phyloP scores from a whole-genome alignment of 176 grass and related monocot genomes.

The Olyra latifolia region DNA sequence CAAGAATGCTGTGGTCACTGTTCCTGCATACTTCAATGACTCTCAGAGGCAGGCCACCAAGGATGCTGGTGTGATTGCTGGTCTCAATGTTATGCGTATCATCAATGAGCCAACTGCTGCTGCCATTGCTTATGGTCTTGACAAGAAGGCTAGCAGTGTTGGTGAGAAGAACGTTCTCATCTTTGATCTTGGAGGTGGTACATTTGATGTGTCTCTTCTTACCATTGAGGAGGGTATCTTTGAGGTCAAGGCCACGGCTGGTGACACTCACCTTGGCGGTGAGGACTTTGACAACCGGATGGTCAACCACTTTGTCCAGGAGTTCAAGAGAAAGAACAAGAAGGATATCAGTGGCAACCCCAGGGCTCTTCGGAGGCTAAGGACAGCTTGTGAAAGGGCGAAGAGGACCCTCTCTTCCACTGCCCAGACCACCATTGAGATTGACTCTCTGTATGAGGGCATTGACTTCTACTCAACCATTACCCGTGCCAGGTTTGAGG shows the following conservation, averaged over 20 bases:
- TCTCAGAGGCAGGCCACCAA: slow-evolving; percentile 28
- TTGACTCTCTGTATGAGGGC: background rate
- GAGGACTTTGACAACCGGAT: slow-evolving; percentile 24
- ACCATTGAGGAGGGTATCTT: slow-evolving; percentile 27
- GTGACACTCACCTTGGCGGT: slow-evolving; percentile 21
- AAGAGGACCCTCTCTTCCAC: slow-evolving; percentile 14
- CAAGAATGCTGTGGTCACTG: slow-evolving; percentile 17
- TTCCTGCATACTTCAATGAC: slow-evolving; percentile 17
- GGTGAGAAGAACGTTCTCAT: slow-evolving; percentile 30
- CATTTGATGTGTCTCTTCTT: slow-evolving; percentile 14
- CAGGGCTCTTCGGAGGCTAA: slow-evolving; percentile 14
- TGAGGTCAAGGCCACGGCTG: slow-evolving; percentile 27
- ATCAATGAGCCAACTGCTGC: slow-evolving; percentile 4
- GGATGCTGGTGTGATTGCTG: slow-evolving; percentile 27
- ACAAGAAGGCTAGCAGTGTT: background rate
- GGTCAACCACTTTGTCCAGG: slow-evolving; percentile 23
- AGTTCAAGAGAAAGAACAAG: slow-evolving; percentile 28
- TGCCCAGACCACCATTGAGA: slow-evolving; percentile 26
- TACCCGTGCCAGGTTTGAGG: slow-evolving; percentile 1
- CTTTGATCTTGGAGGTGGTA: slow-evolving; percentile 24
- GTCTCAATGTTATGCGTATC: slow-evolving; percentile 26
- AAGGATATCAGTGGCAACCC: slow-evolving; percentile 28
- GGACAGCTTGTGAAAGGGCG: slow-evolving; percentile 16
- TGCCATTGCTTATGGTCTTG: slow-evolving; percentile 10
- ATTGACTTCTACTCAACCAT: slow-evolving; percentile 18